Conservation (phyloP, 768 basidiomycete genomes). For the Lenzites betulinus region DNA sequence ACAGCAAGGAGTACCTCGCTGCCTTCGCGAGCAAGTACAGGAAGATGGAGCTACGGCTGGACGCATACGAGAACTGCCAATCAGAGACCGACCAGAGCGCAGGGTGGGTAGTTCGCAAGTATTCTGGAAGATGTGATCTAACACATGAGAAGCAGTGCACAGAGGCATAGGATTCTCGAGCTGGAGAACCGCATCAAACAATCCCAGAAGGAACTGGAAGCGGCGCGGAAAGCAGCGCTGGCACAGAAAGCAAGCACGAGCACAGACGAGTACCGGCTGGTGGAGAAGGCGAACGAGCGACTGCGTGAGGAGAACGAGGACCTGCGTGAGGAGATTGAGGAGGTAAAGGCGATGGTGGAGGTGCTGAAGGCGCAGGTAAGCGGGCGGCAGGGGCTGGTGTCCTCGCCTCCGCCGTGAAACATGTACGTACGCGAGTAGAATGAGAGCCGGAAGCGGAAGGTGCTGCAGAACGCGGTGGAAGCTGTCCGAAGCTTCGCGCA, state of each 20-base stretch:
- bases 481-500: slow-evolving; percentile 33
- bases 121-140: background rate
- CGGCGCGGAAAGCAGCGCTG: slow-evolving; percentile 26
- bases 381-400: slow-evolving; percentile 46
- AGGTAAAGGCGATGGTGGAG: slow-evolving; percentile 72
- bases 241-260: slow-evolving; percentile 8
- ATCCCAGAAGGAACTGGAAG: slow-evolving; percentile 45
- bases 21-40: slow-evolving; percentile 57
- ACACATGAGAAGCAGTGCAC: slow-evolving; percentile 39
- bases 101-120: slow-evolving; percentile 46
- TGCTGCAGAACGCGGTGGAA: slow-evolving; percentile 34
- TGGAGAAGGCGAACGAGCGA: slow-evolving; percentile 52
- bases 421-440: background rate
- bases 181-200: slow-evolving; percentile 59
- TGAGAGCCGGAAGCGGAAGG: slow-evolving; percentile 14
- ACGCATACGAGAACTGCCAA: slow-evolving; percentile 57
- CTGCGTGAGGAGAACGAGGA: slow-evolving; percentile 61
- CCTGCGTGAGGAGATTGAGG: slow-evolving; percentile 58
- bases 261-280: slow-evolving; percentile 42
- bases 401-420: slow-evolving; percentile 41
- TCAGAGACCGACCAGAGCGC: slow-evolving; percentile 56
- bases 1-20: slow-evolving; percentile 59
- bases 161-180: slow-evolving; percentile 61
- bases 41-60: slow-evolving; percentile 66
- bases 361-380: slow-evolving; percentile 58